phyloP scores from a whole-genome alignment of 2,329 filamentous ascomycete genomes.

The Colletotrichum sublineola region DNA sequence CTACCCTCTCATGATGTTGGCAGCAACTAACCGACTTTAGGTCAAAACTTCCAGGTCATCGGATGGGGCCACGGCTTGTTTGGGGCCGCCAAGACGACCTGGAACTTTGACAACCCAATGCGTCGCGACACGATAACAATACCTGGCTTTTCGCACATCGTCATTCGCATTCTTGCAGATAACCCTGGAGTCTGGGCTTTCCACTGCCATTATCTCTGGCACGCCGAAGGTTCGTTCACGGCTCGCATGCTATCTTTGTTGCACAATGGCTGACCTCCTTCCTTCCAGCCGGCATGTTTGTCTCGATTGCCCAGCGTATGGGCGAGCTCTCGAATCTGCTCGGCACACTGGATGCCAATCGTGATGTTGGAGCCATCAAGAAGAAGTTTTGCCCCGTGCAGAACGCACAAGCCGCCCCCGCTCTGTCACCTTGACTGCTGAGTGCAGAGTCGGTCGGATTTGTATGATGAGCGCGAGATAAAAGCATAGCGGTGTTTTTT shows the following conservation, averaged over 20 bases:
- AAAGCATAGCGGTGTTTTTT: neutral
- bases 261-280: neutral
- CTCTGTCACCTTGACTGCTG: neutral
- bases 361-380: slow-evolving; percentile 15
- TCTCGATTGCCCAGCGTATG: slow-evolving; percentile 37
- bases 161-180: slow-evolving; percentile 67
- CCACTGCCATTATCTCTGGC: slow-evolving; percentile 72
- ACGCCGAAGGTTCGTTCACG: slow-evolving; percentile 57
- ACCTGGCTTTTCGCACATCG: slow-evolving; percentile 66
- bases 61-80: slow-evolving; percentile 51
- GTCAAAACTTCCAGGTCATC: slow-evolving; percentile 68
- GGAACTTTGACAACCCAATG: slow-evolving; percentile 51
- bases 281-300: slow-evolving; percentile 31
- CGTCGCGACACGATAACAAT: slow-evolving; percentile 62
- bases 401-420: neutral
- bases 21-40: slow-evolving; percentile 44
- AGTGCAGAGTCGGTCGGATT: neutral
- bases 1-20: neutral
- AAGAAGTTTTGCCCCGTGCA: slow-evolving; percentile 37
- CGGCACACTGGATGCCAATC: slow-evolving; percentile 12
- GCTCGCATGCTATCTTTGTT: too few relatives aligned
- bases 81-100: slow-evolving; percentile 45
- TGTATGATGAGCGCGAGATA: neutral
- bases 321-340: slow-evolving; percentile 29
- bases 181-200: slow-evolving; percentile 71